A percentile compares a stretch with the other conserved stretches of the same genome.
Conservation (phyloP, 2,329 filamentous ascomycete species). For the Cordyceps farinosa region DNA sequence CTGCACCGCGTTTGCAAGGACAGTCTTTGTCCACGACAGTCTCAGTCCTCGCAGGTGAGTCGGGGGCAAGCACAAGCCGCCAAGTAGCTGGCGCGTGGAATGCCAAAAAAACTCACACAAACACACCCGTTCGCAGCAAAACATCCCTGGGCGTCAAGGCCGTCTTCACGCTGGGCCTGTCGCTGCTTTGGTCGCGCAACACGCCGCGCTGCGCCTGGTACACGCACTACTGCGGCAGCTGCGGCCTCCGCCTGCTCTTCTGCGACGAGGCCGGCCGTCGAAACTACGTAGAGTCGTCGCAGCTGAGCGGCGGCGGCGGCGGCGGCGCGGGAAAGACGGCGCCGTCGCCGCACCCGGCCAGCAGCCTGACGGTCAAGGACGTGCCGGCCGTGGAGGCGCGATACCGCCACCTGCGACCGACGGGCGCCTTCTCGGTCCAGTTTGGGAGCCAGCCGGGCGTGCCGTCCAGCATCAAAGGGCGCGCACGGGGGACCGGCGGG, state of each 20-base stretch:
- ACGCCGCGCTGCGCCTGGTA: neutral
- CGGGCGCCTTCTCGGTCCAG: neutral
- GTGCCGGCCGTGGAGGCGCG: neutral
- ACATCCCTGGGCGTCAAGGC: neutral
- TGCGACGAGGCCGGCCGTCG: neutral
- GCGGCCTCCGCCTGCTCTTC: neutral
- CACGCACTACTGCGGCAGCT: neutral
- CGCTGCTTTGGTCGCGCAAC: neutral
- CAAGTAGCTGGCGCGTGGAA: neutral
- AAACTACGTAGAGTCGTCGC: neutral
- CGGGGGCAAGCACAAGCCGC: neutral
- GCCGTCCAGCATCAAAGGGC: neutral
- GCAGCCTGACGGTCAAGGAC: neutral
- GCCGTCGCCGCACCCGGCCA: neutral
- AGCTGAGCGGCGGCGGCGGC: neutral
- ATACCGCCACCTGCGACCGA: neutral
- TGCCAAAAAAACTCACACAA: neutral
- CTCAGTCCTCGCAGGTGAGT: neutral
- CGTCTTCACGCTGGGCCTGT: neutral
- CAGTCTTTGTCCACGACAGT: neutral
- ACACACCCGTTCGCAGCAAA: neutral
- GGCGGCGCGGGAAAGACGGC: neutral
- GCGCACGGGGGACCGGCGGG: neutral
- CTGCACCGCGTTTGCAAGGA: neutral
- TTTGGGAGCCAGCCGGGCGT: neutral